Evolutionary conservation across 345 rosid species (phyloP), one percentile per base, ranked within the genome.

Genomic region (Lenwebbia sp.): DNA sequence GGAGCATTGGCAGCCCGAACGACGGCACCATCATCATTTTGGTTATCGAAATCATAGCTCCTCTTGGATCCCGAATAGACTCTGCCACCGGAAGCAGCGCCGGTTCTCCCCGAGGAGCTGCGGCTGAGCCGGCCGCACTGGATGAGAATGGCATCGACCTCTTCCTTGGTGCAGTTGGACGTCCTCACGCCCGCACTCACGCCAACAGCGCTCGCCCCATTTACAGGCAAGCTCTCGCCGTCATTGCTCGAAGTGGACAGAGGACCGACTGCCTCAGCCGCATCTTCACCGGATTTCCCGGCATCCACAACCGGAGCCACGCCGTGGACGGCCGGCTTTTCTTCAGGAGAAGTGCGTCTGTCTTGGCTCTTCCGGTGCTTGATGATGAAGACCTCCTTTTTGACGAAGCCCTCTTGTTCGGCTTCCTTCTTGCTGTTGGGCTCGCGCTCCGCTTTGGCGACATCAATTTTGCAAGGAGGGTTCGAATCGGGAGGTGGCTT

Each of bases 61-160:
- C 99, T 92, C 90, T 97, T 97, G 22, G 96, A 94, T n/a, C 99
- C 99, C 1, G 98, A 93, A 52, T 94, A 94, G 47, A 92, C 95
- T 47, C 92, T 88, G 13, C 91, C 89, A 2, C 93, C 91, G 26
- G 90, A 88, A 7, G 91, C 86, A 1, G 87, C 78, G 17, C 56
- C 44, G 12, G 87, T 30, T 88, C 92, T 93, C 5, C 90, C 93
- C 3, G 93, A 92, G 5, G 99, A 95, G 88, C 94, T 96, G 74
- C 96, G 89, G 92, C 99, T 96, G 41, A 97, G 94, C 87, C 96
- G 92, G 30, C 99, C 99, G 57, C 99, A 97, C 28, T 97, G 99
- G 44, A 96, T 95, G 83, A 97, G 91, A 86, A 97, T 96, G 53
- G 99, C 99, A 65, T 97, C 98, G 33, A 97, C 98, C 87, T 96